Percentiles rank a stretch among this genome's conserved stretches.
These are phyloP conservation scores for Spongiforma sp. DNA, from an alignment of 1,284 basidiomycete genomes.

Conservation along the genomic window DNA sequence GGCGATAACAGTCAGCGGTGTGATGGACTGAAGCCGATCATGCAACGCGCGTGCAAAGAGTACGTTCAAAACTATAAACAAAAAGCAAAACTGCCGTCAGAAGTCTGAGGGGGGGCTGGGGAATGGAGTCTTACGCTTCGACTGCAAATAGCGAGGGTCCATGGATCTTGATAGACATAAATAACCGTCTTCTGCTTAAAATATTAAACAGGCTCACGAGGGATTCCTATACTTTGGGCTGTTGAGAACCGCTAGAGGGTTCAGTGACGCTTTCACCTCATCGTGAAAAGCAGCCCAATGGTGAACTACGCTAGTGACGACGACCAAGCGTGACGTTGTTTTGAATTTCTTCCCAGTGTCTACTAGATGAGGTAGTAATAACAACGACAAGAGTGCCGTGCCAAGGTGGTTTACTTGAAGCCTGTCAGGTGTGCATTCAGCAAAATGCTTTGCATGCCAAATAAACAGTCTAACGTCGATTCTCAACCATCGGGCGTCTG, in stretches of 20 bases:
- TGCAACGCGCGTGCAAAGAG: conserved; percentile 33
- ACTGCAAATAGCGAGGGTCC: conserved; percentile 16
- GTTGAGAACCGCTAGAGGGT: conserved; percentile 39
- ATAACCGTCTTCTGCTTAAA: background rate
- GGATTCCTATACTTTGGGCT: conserved; percentile 37
- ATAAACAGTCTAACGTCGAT: conserved; percentile 9
- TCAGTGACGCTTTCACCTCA: conserved; percentile 29
- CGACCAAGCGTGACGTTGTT: conserved; percentile 20
- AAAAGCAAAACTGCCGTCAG: background rate
- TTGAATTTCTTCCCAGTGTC: conserved; percentile 21
- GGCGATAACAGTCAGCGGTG: conserved; percentile 40
- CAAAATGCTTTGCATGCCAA: background rate
- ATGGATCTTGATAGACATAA: conserved; percentile 20
- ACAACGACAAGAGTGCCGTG: conserved; percentile 24
- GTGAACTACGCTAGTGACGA: conserved; percentile 28
- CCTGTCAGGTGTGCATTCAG: background rate
- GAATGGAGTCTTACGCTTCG: conserved; percentile 22
- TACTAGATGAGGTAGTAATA: conserved; percentile 20
- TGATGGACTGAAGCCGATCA: conserved; percentile 17
- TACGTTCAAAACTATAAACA: conserved; percentile 29
- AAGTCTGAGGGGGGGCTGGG: background rate
- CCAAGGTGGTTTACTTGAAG: conserved; percentile 32
- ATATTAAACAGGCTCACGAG: conserved; percentile 19
- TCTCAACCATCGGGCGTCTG: conserved; percentile 27
- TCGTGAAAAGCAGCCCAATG: conserved; percentile 25